Evolutionary conservation across 1,284 basidiomycete genomes (phyloP), one percentile per base, ranked within the genome.

Genomic region (Cutaneotrichosporon arboriforme): DNA sequence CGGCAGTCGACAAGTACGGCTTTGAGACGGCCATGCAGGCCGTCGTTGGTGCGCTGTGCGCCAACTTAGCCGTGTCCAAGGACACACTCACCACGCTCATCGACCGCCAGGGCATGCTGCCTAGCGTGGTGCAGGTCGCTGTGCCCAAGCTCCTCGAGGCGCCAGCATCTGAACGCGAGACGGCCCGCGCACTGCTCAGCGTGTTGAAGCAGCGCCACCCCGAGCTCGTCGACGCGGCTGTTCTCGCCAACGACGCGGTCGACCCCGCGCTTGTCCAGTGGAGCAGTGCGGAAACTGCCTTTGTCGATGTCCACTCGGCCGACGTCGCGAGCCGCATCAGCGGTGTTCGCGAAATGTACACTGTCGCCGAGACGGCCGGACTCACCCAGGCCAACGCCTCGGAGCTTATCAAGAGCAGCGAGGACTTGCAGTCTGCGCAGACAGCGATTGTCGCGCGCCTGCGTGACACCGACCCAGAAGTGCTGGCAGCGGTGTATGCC

Each of bases 401-500:
- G 1, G 46, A 45, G 31, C 40, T 61, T 4, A 37, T 56, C 31
- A 45, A 46, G 35, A 46, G 55, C 2, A 45, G 62, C 18, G 59
- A 60, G 23, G 63, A 67, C 44, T 50, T 59, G 15, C 39, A 49
- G 1, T 70, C 70, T 5, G 59, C 71, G n/a, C 64, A 63, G 43
- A 58, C 65, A 8, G 68, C 70, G 2, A 41, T 78, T 4, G 51
- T 84, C 17, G 79, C 83, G 13, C 81, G 87, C 2, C 68, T 88
- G 3, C 79, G 83, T 45, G 90, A 94, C 63, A 77, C 79, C 4
- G 79, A 82, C 34, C 57, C 75, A 1, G 62, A 72, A 0, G 86
- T 93, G 9, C 70, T 90, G 12, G 77, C 84, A 35, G 81, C 79
- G 0, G 74, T 93, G 2, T 91, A 91, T 67, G 72, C 76, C 1